phyloP scores from a whole-genome alignment of 805 yeast genomes.

The Cyberlindnera suaveolens region DNA sequence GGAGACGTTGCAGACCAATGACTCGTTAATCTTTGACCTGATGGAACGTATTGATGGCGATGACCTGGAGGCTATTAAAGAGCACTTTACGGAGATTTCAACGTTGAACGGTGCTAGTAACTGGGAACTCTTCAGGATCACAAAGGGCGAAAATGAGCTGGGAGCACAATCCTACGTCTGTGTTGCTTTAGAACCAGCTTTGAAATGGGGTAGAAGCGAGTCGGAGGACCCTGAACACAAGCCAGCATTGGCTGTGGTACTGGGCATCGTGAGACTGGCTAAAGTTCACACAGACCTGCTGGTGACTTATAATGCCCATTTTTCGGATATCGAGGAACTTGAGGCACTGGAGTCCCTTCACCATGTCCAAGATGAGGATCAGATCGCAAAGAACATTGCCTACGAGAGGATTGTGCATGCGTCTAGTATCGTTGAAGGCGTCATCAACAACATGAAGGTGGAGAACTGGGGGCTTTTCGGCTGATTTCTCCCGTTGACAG shows the following conservation, averaged over 20 bases:
- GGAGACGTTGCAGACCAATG: conserved; percentile 34
- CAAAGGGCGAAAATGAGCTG: conserved; percentile 10
- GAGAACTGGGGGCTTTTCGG: conserved; percentile 44
- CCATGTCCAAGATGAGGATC: conserved; percentile 1
- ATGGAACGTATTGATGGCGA: conserved; percentile 43
- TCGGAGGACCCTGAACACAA: conserved; percentile 12
- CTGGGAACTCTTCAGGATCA: conserved; percentile 27
- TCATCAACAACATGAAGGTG: conserved; percentile 29
- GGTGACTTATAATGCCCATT: conserved; percentile 56
- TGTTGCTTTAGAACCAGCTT: conserved; percentile 36
- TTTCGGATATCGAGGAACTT: conserved; percentile 26
- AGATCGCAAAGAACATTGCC: conserved; percentile 15
- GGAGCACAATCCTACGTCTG: conserved; percentile 26
- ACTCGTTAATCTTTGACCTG: conserved; percentile 59
- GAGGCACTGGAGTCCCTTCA: conserved; percentile 16
- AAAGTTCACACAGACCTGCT: conserved; percentile 55
- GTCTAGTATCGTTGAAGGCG: conserved; percentile 19
- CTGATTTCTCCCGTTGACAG: conserved; percentile 1
- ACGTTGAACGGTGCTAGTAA: conserved; percentile 33
- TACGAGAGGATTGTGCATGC: conserved; percentile 25
- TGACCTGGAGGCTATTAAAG: conserved; percentile 36
- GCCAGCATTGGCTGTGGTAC: conserved; percentile 40
- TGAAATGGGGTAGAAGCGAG: conserved; percentile 45
- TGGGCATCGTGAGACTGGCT: conserved; percentile 51
- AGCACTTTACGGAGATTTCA: conserved; percentile 53